These are phyloP conservation scores for Plasmopara muralis DNA, from an alignment of 352 stramenopile genomes.

Conservation along the genomic window DNA sequence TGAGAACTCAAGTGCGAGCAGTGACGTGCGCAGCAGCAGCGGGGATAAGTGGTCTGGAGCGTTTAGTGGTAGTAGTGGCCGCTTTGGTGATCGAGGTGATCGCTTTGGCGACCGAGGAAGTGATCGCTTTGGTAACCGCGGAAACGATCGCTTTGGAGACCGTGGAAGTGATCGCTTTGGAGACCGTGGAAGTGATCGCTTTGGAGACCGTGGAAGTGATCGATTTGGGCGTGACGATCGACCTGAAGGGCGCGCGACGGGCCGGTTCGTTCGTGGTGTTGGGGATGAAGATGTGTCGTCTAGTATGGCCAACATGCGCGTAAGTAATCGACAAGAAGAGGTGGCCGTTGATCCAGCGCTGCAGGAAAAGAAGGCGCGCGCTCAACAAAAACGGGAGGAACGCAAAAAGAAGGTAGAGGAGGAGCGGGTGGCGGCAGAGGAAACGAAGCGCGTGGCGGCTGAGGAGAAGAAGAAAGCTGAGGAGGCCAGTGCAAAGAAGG, in stretches of 20 bases:
- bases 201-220: slow-evolving; percentile 12
- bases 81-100: neutral
- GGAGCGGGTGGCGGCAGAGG: slow-evolving; percentile 53
- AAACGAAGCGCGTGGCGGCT: slow-evolving; percentile 50
- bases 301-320: slow-evolving; percentile 38
- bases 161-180: slow-evolving; percentile 2
- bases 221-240: slow-evolving; percentile 36
- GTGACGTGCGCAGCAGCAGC: slow-evolving; percentile 27
- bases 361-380: slow-evolving; percentile 48
- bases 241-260: slow-evolving; percentile 16
- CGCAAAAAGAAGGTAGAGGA: slow-evolving; percentile 81
- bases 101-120: neutral
- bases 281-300: slow-evolving; percentile 28
- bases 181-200: slow-evolving; percentile 2
- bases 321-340: slow-evolving; percentile 25
- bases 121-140: neutral
- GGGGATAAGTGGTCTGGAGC: slow-evolving; percentile 52
- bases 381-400: slow-evolving; percentile 61
- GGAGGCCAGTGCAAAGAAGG: slow-evolving; percentile 42
- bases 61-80: slow-evolving; percentile 26
- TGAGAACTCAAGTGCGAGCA: slow-evolving; percentile 10
- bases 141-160: neutral
- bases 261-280: slow-evolving; percentile 31
- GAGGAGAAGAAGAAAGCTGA: slow-evolving; percentile 55
- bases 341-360: slow-evolving; percentile 14